Evolutionary conservation across 495 filamentous ascomycete species (phyloP).

Genomic region (Chaetomium cochliodes): DNA sequence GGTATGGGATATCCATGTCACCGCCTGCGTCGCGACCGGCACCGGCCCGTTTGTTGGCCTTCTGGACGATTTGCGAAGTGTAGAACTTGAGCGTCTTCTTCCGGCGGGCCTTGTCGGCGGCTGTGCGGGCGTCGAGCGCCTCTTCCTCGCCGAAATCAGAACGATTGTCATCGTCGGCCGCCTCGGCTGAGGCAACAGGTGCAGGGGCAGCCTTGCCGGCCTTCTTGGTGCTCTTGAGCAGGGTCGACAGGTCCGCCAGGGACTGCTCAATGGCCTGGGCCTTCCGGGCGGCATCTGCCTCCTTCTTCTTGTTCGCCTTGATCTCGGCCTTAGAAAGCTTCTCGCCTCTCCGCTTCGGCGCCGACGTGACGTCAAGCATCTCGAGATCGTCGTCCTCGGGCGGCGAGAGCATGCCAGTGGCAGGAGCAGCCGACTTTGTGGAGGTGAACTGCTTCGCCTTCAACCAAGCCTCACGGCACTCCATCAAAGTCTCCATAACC

Average conservation of each 20-base stretch:
- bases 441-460: slow-evolving; percentile 62
- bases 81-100: slow-evolving; percentile 94
- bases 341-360: slow-evolving; percentile 30
- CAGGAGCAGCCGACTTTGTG: slow-evolving; percentile 20
- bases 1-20: slow-evolving; percentile 86
- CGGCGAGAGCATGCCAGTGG: slow-evolving; percentile 37
- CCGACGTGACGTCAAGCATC: slow-evolving; percentile 30
- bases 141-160: slow-evolving; percentile 69
- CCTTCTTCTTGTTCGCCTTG: slow-evolving; percentile 34
- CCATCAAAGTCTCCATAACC: slow-evolving; percentile 80
- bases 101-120: slow-evolving; percentile 76
- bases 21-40: slow-evolving; percentile 83
- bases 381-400: slow-evolving; percentile 38
- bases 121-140: slow-evolving; percentile 47
- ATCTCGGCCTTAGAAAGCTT: slow-evolving; percentile 36
- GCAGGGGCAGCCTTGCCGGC: slow-evolving; percentile 36
- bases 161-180: slow-evolving; percentile 44
- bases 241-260: slow-evolving; percentile 46
- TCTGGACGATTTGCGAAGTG: slow-evolving; percentile 92
- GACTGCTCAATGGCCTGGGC: slow-evolving; percentile 50
- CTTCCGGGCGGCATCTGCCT: slow-evolving; percentile 41
- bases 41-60: slow-evolving; percentile 78
- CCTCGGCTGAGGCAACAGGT: slow-evolving; percentile 33
- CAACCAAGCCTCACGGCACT: slow-evolving; percentile 77
- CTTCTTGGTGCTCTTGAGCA: slow-evolving; percentile 46